These are phyloP conservation scores for Crithidia acanthocephali DNA, from an alignment of 208 protist genomes.

Conservation along the genomic window DNA sequence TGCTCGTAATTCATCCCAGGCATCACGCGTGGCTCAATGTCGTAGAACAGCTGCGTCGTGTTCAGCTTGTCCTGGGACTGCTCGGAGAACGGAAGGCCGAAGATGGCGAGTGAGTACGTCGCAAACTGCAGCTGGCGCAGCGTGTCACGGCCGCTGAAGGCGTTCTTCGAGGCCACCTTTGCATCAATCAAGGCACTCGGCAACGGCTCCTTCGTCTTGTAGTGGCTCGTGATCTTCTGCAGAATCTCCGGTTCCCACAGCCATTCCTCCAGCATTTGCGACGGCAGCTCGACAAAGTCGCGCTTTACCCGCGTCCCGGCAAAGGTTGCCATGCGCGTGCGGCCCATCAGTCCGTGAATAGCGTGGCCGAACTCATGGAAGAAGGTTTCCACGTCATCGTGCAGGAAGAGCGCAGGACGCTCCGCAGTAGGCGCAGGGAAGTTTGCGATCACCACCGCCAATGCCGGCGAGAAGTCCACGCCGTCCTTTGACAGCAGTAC, in stretches of 20 bases:
- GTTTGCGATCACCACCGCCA: constrained; percentile 83
- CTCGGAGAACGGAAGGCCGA: constrained; percentile 66
- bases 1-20: constrained; percentile 63
- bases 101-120: constrained; percentile 79
- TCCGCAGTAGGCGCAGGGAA: constrained; percentile 72
- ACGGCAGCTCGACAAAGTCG: constrained; percentile 92
- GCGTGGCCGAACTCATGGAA: constrained; percentile 93
- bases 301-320: constrained; percentile 79
- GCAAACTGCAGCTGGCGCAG: constrained; percentile 85
- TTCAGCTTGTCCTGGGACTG: constrained; percentile 52
- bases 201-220: constrained; percentile 78
- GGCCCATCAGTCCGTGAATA: constrained; percentile 83
- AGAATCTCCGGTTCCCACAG: constrained; percentile 87
- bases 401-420: constrained; percentile 75
- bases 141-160: constrained; percentile 68
- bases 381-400: constrained; percentile 87
- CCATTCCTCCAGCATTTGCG: constrained; percentile 93
- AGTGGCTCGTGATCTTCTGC: constrained; percentile 78
- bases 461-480: constrained; percentile 71
- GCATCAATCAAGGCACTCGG: constrained; percentile 71
- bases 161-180: constrained; percentile 80
- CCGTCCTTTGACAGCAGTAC: constrained; percentile 50
- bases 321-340: constrained; percentile 77
- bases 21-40: constrained; percentile 55
- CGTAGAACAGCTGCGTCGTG: constrained; percentile 63